Evolutionary conservation across 306 rosid species (phyloP), one percentile per base, ranked within the genome.

Genomic region (Sechiopsis laciniata): DNA sequence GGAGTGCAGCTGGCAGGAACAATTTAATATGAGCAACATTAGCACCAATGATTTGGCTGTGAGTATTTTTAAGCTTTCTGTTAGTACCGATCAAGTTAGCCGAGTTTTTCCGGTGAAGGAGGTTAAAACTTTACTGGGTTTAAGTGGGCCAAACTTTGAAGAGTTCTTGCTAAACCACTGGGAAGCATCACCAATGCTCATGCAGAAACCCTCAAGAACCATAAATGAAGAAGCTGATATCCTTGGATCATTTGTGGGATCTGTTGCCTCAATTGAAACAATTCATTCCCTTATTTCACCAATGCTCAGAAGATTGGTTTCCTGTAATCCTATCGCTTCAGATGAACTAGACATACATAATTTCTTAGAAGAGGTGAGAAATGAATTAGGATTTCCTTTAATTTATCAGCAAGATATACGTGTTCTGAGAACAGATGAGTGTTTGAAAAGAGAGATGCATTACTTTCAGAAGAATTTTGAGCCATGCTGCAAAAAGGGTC

Each of bases 241-340:
- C 74, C 80, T 87, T 52, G 55, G 80, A 16, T 78, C 86, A 70
- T 78, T 89, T 59, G 9, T 74, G 24, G 76, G 73, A 46, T 78
- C 85, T 74, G 76, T 84, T 68, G 78, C 75, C 76, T 77, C 84
- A 63, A 79, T 70, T 8, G 83, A 78, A 60, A n/a, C 68, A 11
- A 78, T 55, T 79, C 83, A 90, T 54, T 84, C 85, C 78, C 84
- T 85, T 58, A 67, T 91, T 71, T 80, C 88, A 56, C 74, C 91
- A 35, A 72, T 82, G 58, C 90, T 89, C 79, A 82, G 29, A 55
- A 82, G 77, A 71, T 71, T 81, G 19, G 88, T 85, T 78, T 86
- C 97, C 71, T 91, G 96, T 85, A 83, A 82, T 50, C 97, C 96
- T 53, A 83, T 88, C 79, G 88, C 91, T 78, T 88, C 91, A 17